Evolutionary conservation across 225 moss, liverwort and hornwort genomes (phyloP), one percentile per base, ranked within the genome.

Genomic region (Physcomitrium patens): DNA sequence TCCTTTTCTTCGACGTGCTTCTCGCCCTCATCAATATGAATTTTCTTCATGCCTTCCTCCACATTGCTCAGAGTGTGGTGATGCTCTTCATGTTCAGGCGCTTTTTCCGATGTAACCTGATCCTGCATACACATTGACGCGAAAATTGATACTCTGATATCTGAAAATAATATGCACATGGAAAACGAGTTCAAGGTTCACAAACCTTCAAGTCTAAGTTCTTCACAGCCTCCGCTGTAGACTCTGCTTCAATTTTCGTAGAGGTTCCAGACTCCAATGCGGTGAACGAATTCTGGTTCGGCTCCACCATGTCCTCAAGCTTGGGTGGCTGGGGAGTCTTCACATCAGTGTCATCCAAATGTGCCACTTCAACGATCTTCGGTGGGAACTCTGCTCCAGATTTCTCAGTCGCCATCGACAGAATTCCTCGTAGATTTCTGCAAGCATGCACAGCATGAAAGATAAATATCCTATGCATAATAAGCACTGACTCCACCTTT

Each of bases 241-340:
- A 58, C 23, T 65, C 55, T 10, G 48, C 16, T 54, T 75, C 65
- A 20, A 14, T 1, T 44, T 72, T 75, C 3, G 86, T 80, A 10
- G 82, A 86, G 71, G 82, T 74, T 2, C 67, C 70, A 78, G 80
- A 81, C 55, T 81, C 84, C 67, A 87, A 70, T 9, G 66, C 48
- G 52, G 72, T 52, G 44, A 22, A 87, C 2, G 84, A 81, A 47
- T 87, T 84, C 18, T 67, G 49, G 58, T 81, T 68, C n/a, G 59
- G 20, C 22, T 26, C 55, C 8, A 76, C 12, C 16, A 76, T 11
- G 20, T 76, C 82, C 23, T 23, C 69, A 13, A 84, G 67, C 52
- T 63, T 79, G 2, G 49, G 67, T 26, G 55, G 51, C 46, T 74
- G 67, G 9, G 79, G 74, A 12, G 74, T 81, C 41, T 41, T 68